Base-by-base conservation (phyloP, 345 rosid species). In the Camelina neglecta region DNA sequence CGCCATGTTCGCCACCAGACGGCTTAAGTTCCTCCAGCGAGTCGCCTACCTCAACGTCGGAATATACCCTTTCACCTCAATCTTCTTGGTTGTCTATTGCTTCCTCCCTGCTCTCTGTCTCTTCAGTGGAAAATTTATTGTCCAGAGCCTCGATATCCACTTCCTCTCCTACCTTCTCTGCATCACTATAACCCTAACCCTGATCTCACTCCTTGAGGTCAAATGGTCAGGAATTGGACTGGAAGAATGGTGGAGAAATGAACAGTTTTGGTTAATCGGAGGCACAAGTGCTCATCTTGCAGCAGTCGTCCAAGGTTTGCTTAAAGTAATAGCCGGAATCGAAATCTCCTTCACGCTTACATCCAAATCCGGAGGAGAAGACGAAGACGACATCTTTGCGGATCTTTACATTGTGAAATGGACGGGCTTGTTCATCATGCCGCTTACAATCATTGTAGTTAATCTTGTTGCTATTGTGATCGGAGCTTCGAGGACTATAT, bases 251-350 rank as follows among this genome's bases (percentile, higher is more conserved):
- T 94, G 97, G 98, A 83, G 96, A 24, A 94, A 94, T 6, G 96
- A 94, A 86, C 96, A 90, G 73, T 94, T 94, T 74, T 94, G 97
- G 98, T 74, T 87, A 1, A 94, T 94, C 10, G 98, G 98, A 8
- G 97, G 98, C 50, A 79, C 95, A 0, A 94, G 97, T 6, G 97
- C 98, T 58, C 97, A 92, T 82, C 85, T 94, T 0, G 90, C 76
- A 7, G 96, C 97, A 3, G 97, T 94, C 12, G 47, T 92, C 3
- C 98, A 94, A 69, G 98, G 98, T 1, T 85, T 92, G 29, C 87
- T 94, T 0, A 92, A 94, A 83, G 90, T 92, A 7, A 3, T 88
- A 24, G 97, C 93, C 0, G 97, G 96, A 4, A 81, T 94, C 1
- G 98, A 94, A 67, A 94, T 94, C 41, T 92, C 96, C 0, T 94